Base-by-base conservation (phyloP, 2,329 filamentous ascomycete species). In the Scedosporium apiospermum region DNA sequence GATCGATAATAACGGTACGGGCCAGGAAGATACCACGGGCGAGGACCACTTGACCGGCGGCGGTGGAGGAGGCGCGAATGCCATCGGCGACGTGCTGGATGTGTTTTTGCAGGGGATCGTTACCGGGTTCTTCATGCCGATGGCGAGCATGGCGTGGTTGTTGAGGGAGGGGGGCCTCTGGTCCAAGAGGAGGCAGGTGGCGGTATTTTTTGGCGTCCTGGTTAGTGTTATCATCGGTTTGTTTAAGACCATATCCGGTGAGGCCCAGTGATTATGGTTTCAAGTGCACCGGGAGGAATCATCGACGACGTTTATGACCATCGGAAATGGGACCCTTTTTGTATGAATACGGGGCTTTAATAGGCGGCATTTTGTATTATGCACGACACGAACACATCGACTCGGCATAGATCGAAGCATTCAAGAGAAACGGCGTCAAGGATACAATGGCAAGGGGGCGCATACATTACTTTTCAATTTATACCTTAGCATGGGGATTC, bases 121-220 rank as follows among this genome's bases (percentile, higher is more conserved):
- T 64, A 90, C 95, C 69, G 95, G 95, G 0, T 99, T 98, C 78
- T 89, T 99, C 73, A 98, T 93, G 85, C 95, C 95, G 3, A 75
- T 98, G 9, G 93, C 91, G 0, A 92, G 90, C 69, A 78, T 93
- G 63, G 86, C 88, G 61, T 97, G 93, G 91, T 78, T 96, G 59
- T 82, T 93, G 66, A 82, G 93, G 64, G 91, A 96, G 73, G 90
- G 95, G 63, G 92, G 90, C 0, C 87, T 98, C 64, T 96, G 92
- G 85, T 89, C 87, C 65, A 86, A 89, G 70, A 81, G 93, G 69
- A 89, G 91, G 79, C 88, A 92, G 72, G 84, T 96, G 68, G 93
- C 93, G 68, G 91, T 98, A 16, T 86, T 90, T 60, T 88, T 92
- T 55, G 95, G 95, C 0, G 86, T 97, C 21, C 73, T 64, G 34